Evolutionary conservation across 768 basidiomycete species (phyloP).

Genomic region (Nidularia pulvinata): DNA sequence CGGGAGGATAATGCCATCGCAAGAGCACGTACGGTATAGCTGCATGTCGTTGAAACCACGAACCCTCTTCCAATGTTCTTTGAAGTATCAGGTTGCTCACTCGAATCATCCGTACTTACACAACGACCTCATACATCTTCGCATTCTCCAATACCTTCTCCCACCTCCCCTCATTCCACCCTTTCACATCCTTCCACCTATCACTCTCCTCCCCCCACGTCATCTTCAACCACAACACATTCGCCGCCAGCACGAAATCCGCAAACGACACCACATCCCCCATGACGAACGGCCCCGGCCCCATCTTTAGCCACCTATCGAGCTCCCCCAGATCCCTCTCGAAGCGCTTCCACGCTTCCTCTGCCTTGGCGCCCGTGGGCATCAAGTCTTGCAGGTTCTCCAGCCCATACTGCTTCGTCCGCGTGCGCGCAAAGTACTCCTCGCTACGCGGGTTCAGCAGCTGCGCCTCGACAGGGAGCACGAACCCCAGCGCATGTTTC

Average conservation of each 20-base stretch:
- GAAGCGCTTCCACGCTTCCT: conserved; percentile 14
- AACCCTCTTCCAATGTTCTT: too few species aligned
- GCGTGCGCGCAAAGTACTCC: conserved; percentile 7
- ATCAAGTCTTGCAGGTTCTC: neutral
- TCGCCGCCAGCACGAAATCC: conserved; percentile 28
- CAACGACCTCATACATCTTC: conserved; percentile 14
- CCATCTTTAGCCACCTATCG: conserved; percentile 14
- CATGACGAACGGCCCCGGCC: conserved; percentile 19
- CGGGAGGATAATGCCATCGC: too few species aligned
- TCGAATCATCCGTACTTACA: too few species aligned
- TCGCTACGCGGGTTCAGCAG: conserved; percentile 7
- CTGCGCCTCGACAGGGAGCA: conserved; percentile 4
- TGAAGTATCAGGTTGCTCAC: too few species aligned
- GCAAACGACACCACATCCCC: conserved; percentile 28
- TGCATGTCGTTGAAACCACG: too few species aligned
- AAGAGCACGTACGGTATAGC: too few species aligned
- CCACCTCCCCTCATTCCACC: conserved; percentile 31
- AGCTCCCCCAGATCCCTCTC: conserved; percentile 13
- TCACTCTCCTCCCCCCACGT: conserved; percentile 26
- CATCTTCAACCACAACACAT: conserved; percentile 20
- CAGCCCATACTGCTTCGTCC: neutral
- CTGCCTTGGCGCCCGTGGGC: neutral
- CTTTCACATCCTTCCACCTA: conserved; percentile 29
- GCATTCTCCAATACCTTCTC: conserved; percentile 14
- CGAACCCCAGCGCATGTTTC: conserved; percentile 2